Base-by-base conservation (phyloP, 2,329 filamentous ascomycete genomes). In the Aureobasidium namibiae region DNA sequence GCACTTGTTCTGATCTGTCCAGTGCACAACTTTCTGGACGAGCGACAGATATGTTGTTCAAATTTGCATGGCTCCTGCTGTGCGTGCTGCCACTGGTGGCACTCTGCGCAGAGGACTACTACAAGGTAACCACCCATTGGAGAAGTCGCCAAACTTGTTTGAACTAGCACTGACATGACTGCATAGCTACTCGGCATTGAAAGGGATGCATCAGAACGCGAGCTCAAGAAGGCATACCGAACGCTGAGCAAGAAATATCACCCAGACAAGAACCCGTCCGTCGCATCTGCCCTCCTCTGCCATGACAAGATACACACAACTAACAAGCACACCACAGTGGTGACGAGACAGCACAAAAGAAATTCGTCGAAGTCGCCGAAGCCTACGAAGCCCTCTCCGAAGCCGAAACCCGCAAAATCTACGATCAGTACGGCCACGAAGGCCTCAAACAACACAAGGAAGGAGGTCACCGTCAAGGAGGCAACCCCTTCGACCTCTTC, bases 401-500 rank as follows among this genome's bases (percentile, higher is more conserved):
- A 65, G 73, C 86, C 33, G 86, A 94, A 62, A 85, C 85, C 24
- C 89, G 94, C 66, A 84, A 88, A 66, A 88, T 97, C 68, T 99
- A 99, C 80, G 92, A 99, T 73, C 85, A 91, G 69, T 88, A 95
- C 71, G 94, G 94, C 61, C 89, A 96, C 70, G 92, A 97, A 53
- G 94, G 91, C 24, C 79, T 97, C 53, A 84, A 94, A 69, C 87
- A 94, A 70, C 89, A 88, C 67, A 82, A 90, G 68, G 84, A 88
- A 67, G 87, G 89, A 46, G 76, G 78, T 31, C 69, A 72, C 6
- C 75, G 75, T 33, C 79, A 83, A 61, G 36, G 38, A 44, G 87
- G 92, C 71, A 92, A 99, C 70, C 92, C 94, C 21, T 97, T 97
- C 71, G 94, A 99, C 73, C 79, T 99, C 42, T 99, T 99, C 80